Evolutionary conservation across 345 rosid species (phyloP), one percentile per base, ranked within the genome.

Genomic region (Eucalyptus albens): DNA sequence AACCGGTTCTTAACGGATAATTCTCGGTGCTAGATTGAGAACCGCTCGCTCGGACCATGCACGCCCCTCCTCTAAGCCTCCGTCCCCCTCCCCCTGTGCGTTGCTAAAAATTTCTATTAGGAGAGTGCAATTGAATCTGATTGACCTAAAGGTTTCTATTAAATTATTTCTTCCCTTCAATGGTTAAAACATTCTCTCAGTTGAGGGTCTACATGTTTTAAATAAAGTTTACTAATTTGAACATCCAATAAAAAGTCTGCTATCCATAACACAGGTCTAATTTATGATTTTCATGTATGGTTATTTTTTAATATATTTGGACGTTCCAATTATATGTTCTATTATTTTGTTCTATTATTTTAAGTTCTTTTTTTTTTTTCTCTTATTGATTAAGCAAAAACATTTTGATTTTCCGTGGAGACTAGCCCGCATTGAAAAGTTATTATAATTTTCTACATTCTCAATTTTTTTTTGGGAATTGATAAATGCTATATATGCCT

Each of bases 11-110:
- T 47, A 47, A 47, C 13, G 2, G 14, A 4, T 0, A 2, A 11
- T 49, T 49, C 50, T 11, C 5, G 7, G 0, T 14, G 2, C 7
- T 50, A 50, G 17, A 3, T 15, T 0, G 17, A 6, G 17, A 50
- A 50, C 1, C 3, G 7, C 51, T 6, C 7, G 3, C 51, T 2
- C 7, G 3, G 0, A 50, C 17, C 7, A 50, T 50, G 17, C 51
- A 50, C 1, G 3, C 17, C 51, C 51, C 51, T 17, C 4, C 59
- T 53, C 59, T 53, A 53, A 7, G 24, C 26, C 9, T 51, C 4
- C 56, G 1, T 6, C 56, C 22, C 8, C 19, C 56, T 16, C 22
- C 55, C 7, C 19, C 4, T 51, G 22, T 16, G 7, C 1, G 9
- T 51, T 51, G 56, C 56, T 17, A 51, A 51, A 51, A 51, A 51